A percentile compares a stretch with the other conserved stretches of the same genome.
Evolutionary conservation across 306 rosid genomes (phyloP).

Genomic region (Prunus mume): DNA sequence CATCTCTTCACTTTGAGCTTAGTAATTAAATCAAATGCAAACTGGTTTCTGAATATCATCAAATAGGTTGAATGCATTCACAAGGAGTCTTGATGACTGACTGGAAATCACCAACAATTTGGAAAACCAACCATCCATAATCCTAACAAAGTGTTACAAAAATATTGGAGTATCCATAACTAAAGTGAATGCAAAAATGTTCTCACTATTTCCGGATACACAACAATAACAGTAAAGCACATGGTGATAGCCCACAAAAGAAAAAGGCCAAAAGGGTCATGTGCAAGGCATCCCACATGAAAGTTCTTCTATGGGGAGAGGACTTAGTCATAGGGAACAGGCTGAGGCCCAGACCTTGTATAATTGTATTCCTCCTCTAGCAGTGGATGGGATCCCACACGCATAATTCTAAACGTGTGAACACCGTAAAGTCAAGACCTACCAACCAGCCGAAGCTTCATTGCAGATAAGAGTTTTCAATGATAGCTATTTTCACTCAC

Average conservation of each 20-base stretch:
- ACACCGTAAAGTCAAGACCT: background rate
- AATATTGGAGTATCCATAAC: background rate
- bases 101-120: background rate
- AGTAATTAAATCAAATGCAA: background rate
- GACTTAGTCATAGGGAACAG: background rate
- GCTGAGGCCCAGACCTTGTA: background rate
- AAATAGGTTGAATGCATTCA: background rate
- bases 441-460: background rate
- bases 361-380: background rate
- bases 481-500: background rate
- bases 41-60: background rate
- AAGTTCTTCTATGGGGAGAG: background rate
- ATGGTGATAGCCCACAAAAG: background rate
- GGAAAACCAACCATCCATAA: background rate
- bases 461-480: background rate
- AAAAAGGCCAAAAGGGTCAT: background rate
- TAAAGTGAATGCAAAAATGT: background rate
- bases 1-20: background rate
- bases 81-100: background rate
- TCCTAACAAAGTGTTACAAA: background rate
- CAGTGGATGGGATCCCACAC: background rate
- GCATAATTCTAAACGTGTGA: background rate
- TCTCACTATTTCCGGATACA: background rate
- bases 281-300: too few species aligned
- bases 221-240: background rate